Base-by-base conservation (phyloP, 2,329 filamentous ascomycete genomes). In the Furcasterigmium sp. region DNA sequence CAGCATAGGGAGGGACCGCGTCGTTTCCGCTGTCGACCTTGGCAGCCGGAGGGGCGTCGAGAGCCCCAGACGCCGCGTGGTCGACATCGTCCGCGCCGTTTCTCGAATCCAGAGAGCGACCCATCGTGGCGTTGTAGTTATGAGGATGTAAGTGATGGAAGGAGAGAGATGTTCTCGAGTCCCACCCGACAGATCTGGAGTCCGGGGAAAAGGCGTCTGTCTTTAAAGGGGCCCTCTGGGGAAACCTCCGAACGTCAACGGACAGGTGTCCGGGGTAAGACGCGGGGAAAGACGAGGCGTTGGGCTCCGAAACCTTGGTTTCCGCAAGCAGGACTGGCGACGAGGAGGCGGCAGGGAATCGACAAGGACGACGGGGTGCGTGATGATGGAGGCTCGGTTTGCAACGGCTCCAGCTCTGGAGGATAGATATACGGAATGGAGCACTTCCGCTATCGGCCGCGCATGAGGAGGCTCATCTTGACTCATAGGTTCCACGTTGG, bases 121-220 rank as follows among this genome's bases (percentile, higher is more conserved):
- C 46, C 47, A 49, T 49, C 3, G 17, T 45, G 26, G 18, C 10
- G 10, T 15, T 32, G 10, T 32, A 14, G 29, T n/a, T 26, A 7
- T 26, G 23, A 26, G 23, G 11, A 7, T 7, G 23, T 7, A 26
- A 11, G 7, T 26, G 23, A 26, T 26, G 23, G 7, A 7, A 11
- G 7, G 23, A n/a, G n/a, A n/a, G 7, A 26, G 23, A 11, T 26
- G 23, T 11, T 26, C n/a, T 26, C 23, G 32, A 9, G 32, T 18
- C 32, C 17, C 14, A n/a, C 17, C 11, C 4, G 8, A 35, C 32
- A 17, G n/a, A 10, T 15, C 17, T 7, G 15, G n/a, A 35, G 18
- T 17, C 32, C 32, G n/a, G 32, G 32, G 32, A 18, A 35, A 35
- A 35, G 32, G 15, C 32, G n/a, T 19, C n/a, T 32, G 7, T 9